phyloP scores from a whole-genome alignment of 2,329 filamentous ascomycete genomes.

The Aspergillus carbonarius region DNA sequence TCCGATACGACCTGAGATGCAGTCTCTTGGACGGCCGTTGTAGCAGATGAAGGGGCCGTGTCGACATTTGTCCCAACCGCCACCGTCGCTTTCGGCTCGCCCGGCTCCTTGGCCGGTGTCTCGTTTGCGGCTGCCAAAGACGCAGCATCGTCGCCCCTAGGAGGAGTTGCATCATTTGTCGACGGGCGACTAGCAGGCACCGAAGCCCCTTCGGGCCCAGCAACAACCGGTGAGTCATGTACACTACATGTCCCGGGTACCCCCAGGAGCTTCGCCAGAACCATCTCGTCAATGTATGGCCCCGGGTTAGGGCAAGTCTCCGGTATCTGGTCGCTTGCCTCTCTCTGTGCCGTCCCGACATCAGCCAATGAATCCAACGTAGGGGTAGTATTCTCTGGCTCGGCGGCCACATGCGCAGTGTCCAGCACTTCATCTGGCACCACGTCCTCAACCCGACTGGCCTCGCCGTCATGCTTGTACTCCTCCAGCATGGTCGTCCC shows the following conservation, averaged over 20 bases:
- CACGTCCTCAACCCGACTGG: constrained; percentile 56
- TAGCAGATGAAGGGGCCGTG: constrained; percentile 16
- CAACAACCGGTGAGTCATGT: constrained; percentile 15
- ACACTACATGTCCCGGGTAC: constrained; percentile 18
- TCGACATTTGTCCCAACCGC: constrained; percentile 12
- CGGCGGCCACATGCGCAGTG: constrained; percentile 19
- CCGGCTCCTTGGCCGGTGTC: constrained; percentile 13
- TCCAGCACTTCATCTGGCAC: constrained; percentile 57
- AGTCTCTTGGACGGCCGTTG: constrained; percentile 18
- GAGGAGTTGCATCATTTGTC: constrained; percentile 3
- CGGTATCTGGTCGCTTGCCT: constrained; percentile 9
- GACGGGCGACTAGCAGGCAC: constrained; percentile 18
- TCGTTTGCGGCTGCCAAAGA: constrained; percentile 1
- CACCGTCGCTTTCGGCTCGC: constrained; percentile 21
- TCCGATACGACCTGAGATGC: constrained; percentile 24
- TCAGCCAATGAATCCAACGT: background rate
- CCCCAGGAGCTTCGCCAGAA: constrained; percentile 10
- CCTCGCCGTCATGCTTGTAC: constrained; percentile 81
- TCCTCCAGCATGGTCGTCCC: constrained; percentile 94
- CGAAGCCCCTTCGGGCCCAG: constrained; percentile 16
- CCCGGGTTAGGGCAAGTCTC: constrained; percentile 19
- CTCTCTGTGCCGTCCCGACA: constrained; percentile 23
- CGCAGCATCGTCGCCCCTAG: background rate
- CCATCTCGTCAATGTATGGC: constrained; percentile 13
- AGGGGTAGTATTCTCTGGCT: constrained; percentile 3